A percentile compares a stretch with the other conserved stretches of the same genome.
Evolutionary conservation across 2,329 filamentous ascomycete species (phyloP).

Genomic region (Nigrospora osmanthi): DNA sequence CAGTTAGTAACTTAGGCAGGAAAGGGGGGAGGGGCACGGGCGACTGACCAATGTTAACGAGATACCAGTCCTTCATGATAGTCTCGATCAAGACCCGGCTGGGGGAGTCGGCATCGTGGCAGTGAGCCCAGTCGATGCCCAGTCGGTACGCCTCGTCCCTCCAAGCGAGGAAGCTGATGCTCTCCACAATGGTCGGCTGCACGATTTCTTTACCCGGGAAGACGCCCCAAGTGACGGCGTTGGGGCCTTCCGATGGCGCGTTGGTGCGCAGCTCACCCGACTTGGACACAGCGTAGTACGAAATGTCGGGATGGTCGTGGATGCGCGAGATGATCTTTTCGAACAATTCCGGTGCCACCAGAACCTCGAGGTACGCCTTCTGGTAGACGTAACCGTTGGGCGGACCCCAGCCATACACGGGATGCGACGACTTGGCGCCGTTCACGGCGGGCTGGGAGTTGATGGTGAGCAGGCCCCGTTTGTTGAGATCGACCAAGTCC

Average conservation of each 20-base stretch:
- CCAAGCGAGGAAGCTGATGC: constrained; percentile 95
- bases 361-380: constrained; percentile 90
- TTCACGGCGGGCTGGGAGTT: constrained; percentile 97
- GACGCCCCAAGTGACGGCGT: constrained; percentile 98
- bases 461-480: constrained; percentile 82
- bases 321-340: constrained; percentile 71
- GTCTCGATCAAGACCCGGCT: constrained; percentile 73
- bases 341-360: constrained; percentile 76
- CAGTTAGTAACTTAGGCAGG: background rate
- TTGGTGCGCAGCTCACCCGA: constrained; percentile 78
- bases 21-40: background rate
- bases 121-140: constrained; percentile 89
- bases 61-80: constrained; percentile 84
- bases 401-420: constrained; percentile 89
- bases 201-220: constrained; percentile 99
- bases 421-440: constrained; percentile 78
- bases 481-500: constrained; percentile 75
- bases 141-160: constrained; percentile 95
- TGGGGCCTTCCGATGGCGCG: constrained; percentile 76
- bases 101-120: constrained; percentile 68
- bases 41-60: constrained; percentile 83
- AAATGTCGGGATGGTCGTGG: constrained; percentile 70
- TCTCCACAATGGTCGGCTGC: constrained; percentile 99
- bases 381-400: constrained; percentile 96
- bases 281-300: constrained; percentile 90